Base-by-base conservation (phyloP, 2,329 filamentous ascomycete genomes). In the Fusarium sp. region DNA sequence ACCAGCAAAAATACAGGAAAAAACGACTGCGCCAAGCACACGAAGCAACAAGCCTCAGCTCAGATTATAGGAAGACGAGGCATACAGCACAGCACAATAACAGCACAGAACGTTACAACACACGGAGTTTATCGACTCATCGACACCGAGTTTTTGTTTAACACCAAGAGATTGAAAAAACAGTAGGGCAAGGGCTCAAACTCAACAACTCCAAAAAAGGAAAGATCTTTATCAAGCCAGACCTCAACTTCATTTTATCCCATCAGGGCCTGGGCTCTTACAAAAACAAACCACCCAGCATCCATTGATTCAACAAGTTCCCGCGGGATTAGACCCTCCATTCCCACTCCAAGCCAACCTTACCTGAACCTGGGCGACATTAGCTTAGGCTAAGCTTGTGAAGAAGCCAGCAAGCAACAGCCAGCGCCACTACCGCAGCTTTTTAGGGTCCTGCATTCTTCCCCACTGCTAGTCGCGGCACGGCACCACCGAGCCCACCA, bases 401-500 rank as follows among this genome's bases (percentile, higher is more conserved):
- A 66, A 68, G 42, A 53, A 50, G 47, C 47, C 59, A 42, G 52
- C 58, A 27, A 61, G 58, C 41, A 57, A 38, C 31, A 38, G 45
- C 60, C 14, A 56, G 57, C 65, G 65, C 65, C 65, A 68, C 65
- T 68, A 68, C 65, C 57, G 64, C 58, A 68, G 27, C 50, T 68
- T 60, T 60, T 72, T 73, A 73, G 70, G 70, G 70, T 68, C 70
- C 70, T 73, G 68, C 70, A 73, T 65, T 54, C 46, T 59, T 54
- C 70, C 59, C 70, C 70, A 71, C 68, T 71, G 29, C 39, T 52
- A 59, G 53, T 56, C 53, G 63, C 70, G 55, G 70, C 66, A 64
- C 70, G 70, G 70, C 66, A 68, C 53, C 70, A 71, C 70, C 70
- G 70, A 72, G 41, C 46, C 54, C 67, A 70, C 65, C 50, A 55